Base-by-base conservation (phyloP, 352 stramenopile genomes). In the Pythium aphanidermatum region DNA sequence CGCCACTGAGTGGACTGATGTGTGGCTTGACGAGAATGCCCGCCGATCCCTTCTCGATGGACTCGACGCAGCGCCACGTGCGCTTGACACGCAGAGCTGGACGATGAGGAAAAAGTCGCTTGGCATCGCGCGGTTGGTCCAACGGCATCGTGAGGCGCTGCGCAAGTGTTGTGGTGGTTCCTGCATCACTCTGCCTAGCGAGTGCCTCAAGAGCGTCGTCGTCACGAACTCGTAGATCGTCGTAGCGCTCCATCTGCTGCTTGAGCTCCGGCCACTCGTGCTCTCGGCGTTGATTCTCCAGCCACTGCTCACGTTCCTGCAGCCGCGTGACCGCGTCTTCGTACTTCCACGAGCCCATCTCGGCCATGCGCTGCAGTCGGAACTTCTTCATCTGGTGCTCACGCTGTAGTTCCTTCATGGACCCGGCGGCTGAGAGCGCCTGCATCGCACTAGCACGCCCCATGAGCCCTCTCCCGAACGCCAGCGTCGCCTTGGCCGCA, bases 21-120 rank as follows among this genome's bases (percentile, higher is more conserved):
- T 95, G 83, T n/a, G 81, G 79, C 46, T 95, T 95, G 7, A 95
- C 79, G 10, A 95, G 67, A 42, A 95, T 95, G 13, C 83, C 83
- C 5, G 82, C 74, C 6, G 70, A 77, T 10, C 79, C 79, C 14
- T 63, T 63, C 24, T 84, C 49, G 32, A 92, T 93, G 19, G 77
- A 88, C 47, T 95, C 81, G 31, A 92, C 70, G 48, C 83, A 95
- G 2, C 83, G 66, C 75, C 83, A 92, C 21, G 79, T 85, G 2
- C 75, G 75, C 64, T 95, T 95, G 29, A 86, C 77, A 0, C 83
- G 77, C 46, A 95, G 47, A 21, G 75, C 60, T 17, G 81, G 79
- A 0, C 83, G 68, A 33, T 70, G 77, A n/a, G 78, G 75, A 13
- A 70, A 83, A 10, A 91, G 50, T 19, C 36, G 53, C 12, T 44